A percentile compares a stretch with the other conserved stretches of the same genome.
Conservation (phyloP, 257 asterid genomes). For the Jaltomata sinuosa region DNA sequence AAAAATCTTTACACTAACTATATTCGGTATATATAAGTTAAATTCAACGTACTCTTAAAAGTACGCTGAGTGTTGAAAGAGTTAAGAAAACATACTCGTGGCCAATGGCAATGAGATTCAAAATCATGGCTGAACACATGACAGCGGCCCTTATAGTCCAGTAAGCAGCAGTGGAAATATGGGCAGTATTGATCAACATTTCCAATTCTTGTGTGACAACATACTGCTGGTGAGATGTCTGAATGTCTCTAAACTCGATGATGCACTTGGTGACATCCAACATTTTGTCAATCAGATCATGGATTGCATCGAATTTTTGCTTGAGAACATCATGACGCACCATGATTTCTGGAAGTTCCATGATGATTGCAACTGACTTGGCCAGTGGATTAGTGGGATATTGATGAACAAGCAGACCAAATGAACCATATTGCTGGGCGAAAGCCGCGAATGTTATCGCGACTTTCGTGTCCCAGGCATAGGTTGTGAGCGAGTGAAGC, state of each 20-base stretch:
- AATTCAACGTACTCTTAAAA: background rate
- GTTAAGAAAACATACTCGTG: conserved; percentile 44
- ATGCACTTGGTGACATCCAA: conserved; percentile 20
- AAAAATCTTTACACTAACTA: background rate
- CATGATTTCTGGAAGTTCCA: conserved; percentile 32
- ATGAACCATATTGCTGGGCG: conserved; percentile 27
- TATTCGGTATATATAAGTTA: background rate
- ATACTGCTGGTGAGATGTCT: conserved; percentile 5
- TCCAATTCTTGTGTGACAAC: conserved; percentile 15
- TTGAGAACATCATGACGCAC: conserved; percentile 10
- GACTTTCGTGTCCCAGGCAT: conserved; percentile 36
- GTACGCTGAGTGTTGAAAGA: background rate
- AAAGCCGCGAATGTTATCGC: conserved; percentile 29
- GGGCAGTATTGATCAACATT: conserved; percentile 10
- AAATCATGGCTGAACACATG: conserved; percentile 43
- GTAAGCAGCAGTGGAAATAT: conserved; percentile 54
- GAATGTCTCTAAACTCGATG: conserved; percentile 22
- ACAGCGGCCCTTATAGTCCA: conserved; percentile 63
- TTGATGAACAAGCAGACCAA: conserved; percentile 27
- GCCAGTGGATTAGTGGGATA: conserved; percentile 26
- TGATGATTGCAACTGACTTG: conserved; percentile 23
- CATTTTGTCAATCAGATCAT: conserved; percentile 20
- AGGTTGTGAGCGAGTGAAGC: conserved; percentile 20
- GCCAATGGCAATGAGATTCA: conserved; percentile 61
- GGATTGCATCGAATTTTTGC: conserved; percentile 15